Evolutionary conservation across 1,284 basidiomycete genomes (phyloP), one percentile per base, ranked within the genome.

Genomic region (Apiotrichum mycotoxinovorans): DNA sequence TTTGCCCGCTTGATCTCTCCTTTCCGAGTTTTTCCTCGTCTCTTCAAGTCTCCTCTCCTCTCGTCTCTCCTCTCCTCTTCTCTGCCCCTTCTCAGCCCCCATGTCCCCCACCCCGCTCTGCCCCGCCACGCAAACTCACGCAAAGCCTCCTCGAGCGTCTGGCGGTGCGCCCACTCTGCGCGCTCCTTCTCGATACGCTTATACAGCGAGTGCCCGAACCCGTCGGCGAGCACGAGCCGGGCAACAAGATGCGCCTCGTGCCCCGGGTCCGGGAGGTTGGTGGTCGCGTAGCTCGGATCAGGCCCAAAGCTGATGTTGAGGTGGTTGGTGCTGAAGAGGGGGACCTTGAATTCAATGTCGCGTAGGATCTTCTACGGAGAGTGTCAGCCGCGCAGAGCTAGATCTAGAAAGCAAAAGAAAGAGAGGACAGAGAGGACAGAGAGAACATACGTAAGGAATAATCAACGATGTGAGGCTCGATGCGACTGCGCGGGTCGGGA

Each of bases 121-220:
- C 30, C 30, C 30, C 30, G 7, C 30, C 5, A 7, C 30, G 7
- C 30, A 12, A 12, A 71, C 73, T 70, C 59, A 74, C 73, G 73
- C 52, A 75, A 53, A 17, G 53, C 55, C 37, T 74, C 71, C 18
- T 62, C 68, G 8, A 64, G 60, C 12, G 54, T 53, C 42, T 54
- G 34, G 15, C 59, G 58, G 57, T 68, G 65, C 22, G 60, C 58
- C 30, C 57, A 64, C 18, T 60, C 54, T 26, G 35, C 62, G 25
- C 72, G 58, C 60, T 73, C 69, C 48, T 66, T 70, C 56, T 76
- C 73, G 20, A 74, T 70, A 10, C 66, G 60, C 63, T 76, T 76
- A 67, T 68, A 76, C 5, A 73, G 51, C 18, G 56, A 63, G 57
- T 76, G 72, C 2, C 71, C 68, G 15, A 66, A 58, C 8, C 74